Conservation (phyloP, 2,329 filamentous ascomycete genomes). For the Penicillium rolfsii region DNA sequence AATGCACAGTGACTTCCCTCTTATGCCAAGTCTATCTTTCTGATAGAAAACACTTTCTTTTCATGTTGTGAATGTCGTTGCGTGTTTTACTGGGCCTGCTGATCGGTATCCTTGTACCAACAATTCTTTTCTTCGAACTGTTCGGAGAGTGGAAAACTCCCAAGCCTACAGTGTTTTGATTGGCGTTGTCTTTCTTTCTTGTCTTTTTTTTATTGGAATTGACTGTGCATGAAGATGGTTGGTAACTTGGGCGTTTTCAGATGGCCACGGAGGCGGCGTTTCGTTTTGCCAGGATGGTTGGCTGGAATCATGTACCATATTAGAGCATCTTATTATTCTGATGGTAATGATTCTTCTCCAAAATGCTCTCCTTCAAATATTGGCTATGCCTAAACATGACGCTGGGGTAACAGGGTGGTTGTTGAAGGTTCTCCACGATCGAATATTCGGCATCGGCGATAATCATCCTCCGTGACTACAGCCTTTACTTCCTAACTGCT, state of each 20-base stretch:
- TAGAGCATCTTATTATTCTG: slow-evolving; percentile 14
- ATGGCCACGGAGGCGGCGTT: slow-evolving; percentile 21
- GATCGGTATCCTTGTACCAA: background rate
- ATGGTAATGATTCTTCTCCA: background rate
- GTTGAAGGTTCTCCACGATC: background rate
- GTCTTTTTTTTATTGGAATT: slow-evolving; percentile 8
- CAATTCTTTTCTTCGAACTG: background rate
- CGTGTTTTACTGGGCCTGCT: background rate
- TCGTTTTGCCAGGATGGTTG: slow-evolving; percentile 7
- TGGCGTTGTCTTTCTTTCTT: slow-evolving; percentile 11
- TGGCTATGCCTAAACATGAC: background rate
- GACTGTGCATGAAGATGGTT: slow-evolving; percentile 27
- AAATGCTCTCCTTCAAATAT: too few relatives aligned
- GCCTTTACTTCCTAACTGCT: too few relatives aligned
- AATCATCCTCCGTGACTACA: background rate
- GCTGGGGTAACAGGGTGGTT: background rate
- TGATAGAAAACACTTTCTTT: background rate
- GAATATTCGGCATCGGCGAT: background rate
- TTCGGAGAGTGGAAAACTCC: background rate
- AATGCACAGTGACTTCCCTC: background rate
- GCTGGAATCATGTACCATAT: slow-evolving; percentile 21
- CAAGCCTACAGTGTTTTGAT: background rate
- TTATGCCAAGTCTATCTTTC: background rate
- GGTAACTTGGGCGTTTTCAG: slow-evolving; percentile 26
- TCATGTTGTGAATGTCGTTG: background rate